phyloP scores from a whole-genome alignment of 2,329 filamentous ascomycete species.

The Paecilomyces fulvus region DNA sequence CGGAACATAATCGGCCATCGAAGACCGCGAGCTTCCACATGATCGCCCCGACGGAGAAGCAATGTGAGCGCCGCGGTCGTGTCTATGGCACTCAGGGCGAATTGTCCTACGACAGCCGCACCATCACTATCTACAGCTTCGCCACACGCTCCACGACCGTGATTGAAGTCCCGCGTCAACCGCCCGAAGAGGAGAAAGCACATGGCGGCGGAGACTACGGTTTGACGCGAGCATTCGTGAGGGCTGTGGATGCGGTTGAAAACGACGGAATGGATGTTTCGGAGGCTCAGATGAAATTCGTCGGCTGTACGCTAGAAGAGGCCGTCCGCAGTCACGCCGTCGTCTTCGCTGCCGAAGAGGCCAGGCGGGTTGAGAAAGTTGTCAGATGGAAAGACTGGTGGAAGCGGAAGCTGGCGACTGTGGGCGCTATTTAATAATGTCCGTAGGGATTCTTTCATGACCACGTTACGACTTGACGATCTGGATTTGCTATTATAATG shows the following conservation, averaged over 20 bases:
- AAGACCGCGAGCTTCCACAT: constrained; percentile 92
- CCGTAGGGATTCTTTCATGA: background rate
- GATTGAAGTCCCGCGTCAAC: constrained; percentile 52
- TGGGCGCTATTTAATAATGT: constrained; percentile 1
- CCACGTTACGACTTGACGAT: background rate
- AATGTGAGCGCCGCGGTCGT: constrained; percentile 76
- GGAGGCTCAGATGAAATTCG: constrained; percentile 63
- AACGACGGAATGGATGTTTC: constrained; percentile 57
- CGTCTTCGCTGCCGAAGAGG: constrained; percentile 91
- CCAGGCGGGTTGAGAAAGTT: constrained; percentile 59
- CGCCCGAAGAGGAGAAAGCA: constrained; percentile 44
- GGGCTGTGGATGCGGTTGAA: constrained; percentile 72
- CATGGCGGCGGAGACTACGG: constrained; percentile 77
- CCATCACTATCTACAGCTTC: constrained; percentile 70
- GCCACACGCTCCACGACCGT: constrained; percentile 45
- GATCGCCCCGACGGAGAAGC: constrained; percentile 79
- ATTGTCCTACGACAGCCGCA: constrained; percentile 71
- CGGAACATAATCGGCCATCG: constrained; percentile 34
- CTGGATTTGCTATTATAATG: background rate
- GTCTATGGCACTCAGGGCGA: constrained; percentile 84
- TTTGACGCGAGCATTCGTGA: constrained; percentile 71
- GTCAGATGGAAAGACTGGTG: constrained; percentile 74
- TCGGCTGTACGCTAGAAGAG: constrained; percentile 81
- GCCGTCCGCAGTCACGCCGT: constrained; percentile 81
- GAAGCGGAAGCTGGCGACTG: constrained; percentile 42